A percentile compares a stretch with the other conserved stretches of the same genome.
Conservation (phyloP, 495 filamentous ascomycete genomes). For the Hyaloscypha hepaticicola region DNA sequence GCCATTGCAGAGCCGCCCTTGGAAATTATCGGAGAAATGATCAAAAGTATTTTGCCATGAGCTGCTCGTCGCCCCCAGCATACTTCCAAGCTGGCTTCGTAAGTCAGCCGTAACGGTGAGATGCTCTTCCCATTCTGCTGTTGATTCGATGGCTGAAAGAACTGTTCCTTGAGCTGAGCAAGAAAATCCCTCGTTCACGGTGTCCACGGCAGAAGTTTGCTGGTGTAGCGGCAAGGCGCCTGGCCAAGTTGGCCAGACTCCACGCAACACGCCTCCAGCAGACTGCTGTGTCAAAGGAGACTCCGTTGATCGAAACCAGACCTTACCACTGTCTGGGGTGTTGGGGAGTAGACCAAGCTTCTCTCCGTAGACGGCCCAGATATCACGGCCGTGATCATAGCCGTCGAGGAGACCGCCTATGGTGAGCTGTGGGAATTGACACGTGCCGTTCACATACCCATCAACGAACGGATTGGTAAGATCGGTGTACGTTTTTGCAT, state of each 20-base stretch:
- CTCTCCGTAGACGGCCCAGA: constrained; percentile 13
- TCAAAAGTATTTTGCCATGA: constrained; percentile 10
- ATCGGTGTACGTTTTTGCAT: constrained; percentile 11
- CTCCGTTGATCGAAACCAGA: constrained; percentile 14
- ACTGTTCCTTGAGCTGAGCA: neutral
- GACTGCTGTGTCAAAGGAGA: constrained; percentile 11
- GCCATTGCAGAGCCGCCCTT: constrained; percentile 15
- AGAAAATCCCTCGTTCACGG: constrained; percentile 11
- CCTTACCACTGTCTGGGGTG: neutral
- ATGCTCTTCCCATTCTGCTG: constrained; percentile 11
- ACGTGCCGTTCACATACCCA: constrained; percentile 3
- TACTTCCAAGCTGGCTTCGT: constrained; percentile 1
- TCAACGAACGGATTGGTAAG: constrained; percentile 5
- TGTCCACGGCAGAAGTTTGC: constrained; percentile 9
- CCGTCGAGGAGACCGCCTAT: constrained; percentile 15
- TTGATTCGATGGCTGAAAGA: constrained; percentile 4
- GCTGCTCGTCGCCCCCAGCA: neutral
- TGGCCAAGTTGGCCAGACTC: constrained; percentile 3
- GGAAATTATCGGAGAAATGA: constrained; percentile 15
- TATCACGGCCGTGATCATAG: constrained; percentile 7
- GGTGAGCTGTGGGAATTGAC: constrained; percentile 11
- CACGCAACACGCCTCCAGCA: constrained; percentile 7
- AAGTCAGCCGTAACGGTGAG: constrained; percentile 3
- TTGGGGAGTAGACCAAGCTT: constrained; percentile 7
- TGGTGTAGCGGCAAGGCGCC: constrained; percentile 10